phyloP scores from a whole-genome alignment of 805 yeast species.

The Hanseniaspora osmophila region DNA sequence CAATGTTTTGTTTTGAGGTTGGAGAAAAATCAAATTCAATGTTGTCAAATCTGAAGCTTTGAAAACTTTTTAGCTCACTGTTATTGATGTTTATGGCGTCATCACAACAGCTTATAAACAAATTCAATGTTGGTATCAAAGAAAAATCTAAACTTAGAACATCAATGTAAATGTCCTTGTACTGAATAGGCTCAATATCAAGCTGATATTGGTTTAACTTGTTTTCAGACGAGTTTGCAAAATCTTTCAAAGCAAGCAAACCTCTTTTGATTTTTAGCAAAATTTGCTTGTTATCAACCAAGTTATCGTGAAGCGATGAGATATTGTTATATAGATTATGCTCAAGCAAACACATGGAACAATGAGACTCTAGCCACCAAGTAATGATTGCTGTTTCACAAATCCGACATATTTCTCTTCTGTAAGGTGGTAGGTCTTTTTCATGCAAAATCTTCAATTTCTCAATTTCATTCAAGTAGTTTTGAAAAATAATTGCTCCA shows the following conservation, averaged over 20 bases:
- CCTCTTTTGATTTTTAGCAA: constrained; percentile 43
- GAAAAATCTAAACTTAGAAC: background rate
- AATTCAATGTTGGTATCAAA: constrained; percentile 3
- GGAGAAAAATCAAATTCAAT: constrained; percentile 37
- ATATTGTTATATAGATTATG: constrained; percentile 71
- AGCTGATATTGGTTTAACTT: background rate
- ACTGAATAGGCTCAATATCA: background rate
- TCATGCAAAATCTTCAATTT: constrained; percentile 53
- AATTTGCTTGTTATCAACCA: constrained; percentile 47
- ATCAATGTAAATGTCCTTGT: background rate
- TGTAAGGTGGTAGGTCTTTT: constrained; percentile 60
- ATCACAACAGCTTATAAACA: constrained; percentile 36
- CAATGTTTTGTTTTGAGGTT: constrained; percentile 42
- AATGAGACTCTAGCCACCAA: constrained; percentile 92
- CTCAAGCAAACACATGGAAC: constrained; percentile 74
- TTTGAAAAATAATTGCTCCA: constrained; percentile 72
- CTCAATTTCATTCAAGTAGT: constrained; percentile 51
- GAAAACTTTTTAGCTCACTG: constrained; percentile 36
- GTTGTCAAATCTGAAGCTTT: constrained; percentile 11
- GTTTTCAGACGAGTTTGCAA: constrained; percentile 1
- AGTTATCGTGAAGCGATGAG: constrained; percentile 57
- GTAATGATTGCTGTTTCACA: constrained; percentile 86
- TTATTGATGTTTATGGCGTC: constrained; percentile 62
- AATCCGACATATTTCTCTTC: constrained; percentile 71
- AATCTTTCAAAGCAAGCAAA: constrained; percentile 28